Evolutionary conservation across 2,329 filamentous ascomycete genomes (phyloP), one percentile per base, ranked within the genome.

Genomic region (Ophiostoma sp.): DNA sequence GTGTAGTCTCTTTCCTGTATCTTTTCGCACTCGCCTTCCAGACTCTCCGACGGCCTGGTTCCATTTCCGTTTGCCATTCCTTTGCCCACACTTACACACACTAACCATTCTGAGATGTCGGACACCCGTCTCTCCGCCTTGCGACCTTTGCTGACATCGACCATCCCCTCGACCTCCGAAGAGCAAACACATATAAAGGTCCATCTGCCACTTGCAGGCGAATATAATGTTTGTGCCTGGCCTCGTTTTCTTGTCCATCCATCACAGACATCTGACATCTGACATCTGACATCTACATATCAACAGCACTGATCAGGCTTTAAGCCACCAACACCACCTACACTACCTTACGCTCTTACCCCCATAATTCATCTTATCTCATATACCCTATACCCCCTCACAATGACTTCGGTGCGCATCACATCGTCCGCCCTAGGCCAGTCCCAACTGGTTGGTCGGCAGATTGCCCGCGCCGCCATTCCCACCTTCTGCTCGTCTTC

Each of bases 351-450:
- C n/a, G n/a, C n/a, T n/a, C n/a, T 31, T 5, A n/a, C n/a, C 6
- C 31, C n/a, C 39, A n/a, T 45, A 28, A 28, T 28, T 50, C 55
- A 52, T 7, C 19, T 28, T 25, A 31, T 19, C 22, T 5, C 25
- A 59, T 15, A 59, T 8, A 17, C 55, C 3, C 12, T 31, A 7
- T 1, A 25, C 17, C 48, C 22, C 50, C n/a, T 5, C 48, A 74
- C 15, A 28, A 76, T 76, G 75, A 55, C 45, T 6, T 68, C 72
- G 15, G n/a, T 74, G 11, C 50, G 70, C n/a, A n/a, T 74, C 33
- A 33, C 72, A 12, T 25, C 71, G 2, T 48, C 73, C 0, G 52
- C 61, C 17, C 42, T 76, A 19, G 57, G 74, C 45, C 74, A 63
- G 50, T 69, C 73, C 17, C 71, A 45, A 42, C 48, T 75, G 57